Percentiles rank a stretch among this genome's conserved stretches.
These are phyloP conservation scores for Backusella tuberculispora DNA, from an alignment of 192 early-diverging fungal genomes.

Conservation along the genomic window DNA sequence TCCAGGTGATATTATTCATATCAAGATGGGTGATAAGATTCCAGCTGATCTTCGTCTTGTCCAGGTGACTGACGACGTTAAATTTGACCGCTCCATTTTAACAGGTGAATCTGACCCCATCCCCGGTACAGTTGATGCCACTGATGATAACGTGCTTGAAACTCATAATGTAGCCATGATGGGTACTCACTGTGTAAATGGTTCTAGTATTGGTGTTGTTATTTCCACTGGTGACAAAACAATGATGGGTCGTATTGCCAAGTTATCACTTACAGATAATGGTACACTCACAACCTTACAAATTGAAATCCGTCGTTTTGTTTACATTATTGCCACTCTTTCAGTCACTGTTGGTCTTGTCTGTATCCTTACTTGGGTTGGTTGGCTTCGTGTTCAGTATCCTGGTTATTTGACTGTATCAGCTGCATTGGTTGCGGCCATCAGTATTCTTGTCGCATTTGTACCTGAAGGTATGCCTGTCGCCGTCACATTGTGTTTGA, in stretches of 20 bases:
- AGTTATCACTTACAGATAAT: conserved; percentile 49
- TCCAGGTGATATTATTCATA: conserved; percentile 80
- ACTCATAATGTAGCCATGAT: conserved; percentile 84
- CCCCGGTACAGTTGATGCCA: conserved; percentile 61
- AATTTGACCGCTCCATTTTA: conserved; percentile 80
- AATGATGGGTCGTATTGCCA: conserved; percentile 76
- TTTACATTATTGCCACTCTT: conserved; percentile 64
- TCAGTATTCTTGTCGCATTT: conserved; percentile 73
- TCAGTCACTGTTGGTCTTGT: conserved; percentile 54
- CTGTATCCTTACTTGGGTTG: conserved; percentile 46
- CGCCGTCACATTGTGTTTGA: conserved; percentile 73
- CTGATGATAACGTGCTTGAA: conserved; percentile 77
- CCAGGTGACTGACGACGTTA: conserved; percentile 63
- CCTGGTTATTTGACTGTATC: conserved; percentile 58
- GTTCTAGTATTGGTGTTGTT: conserved; percentile 74
- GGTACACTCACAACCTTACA: conserved; percentile 59
- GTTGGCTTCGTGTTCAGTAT: conserved; percentile 58
- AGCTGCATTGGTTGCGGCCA: conserved; percentile 50
- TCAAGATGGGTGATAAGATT: conserved; percentile 83
- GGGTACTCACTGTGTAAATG: conserved; percentile 73
- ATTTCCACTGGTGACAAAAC: conserved; percentile 76
- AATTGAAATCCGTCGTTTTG: conserved; percentile 67
- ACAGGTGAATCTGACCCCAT: conserved; percentile 80
- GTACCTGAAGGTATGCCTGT: conserved; percentile 81
- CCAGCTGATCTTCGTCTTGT: conserved; percentile 81